phyloP scores from a whole-genome alignment of 2,329 filamentous ascomycete species.

The Aureobasidium sp. region DNA sequence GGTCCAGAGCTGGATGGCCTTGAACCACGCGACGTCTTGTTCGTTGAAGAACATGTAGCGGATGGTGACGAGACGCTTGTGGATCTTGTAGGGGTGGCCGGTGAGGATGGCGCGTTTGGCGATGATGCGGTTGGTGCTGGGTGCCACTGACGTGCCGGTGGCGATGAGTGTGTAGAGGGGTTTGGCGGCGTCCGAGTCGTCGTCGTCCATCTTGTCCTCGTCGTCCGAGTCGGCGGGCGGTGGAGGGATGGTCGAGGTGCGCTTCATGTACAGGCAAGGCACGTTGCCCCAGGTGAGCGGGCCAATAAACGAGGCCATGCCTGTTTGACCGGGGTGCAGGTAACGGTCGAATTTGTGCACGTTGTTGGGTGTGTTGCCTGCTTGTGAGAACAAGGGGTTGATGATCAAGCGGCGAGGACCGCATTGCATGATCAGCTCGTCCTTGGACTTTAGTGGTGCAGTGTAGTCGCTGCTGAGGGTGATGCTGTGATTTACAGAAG shows the following conservation, averaged over 20 bases:
- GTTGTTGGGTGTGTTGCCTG: constrained; percentile 88
- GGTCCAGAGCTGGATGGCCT: constrained; percentile 91
- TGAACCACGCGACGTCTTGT: constrained; percentile 95
- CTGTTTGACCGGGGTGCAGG: constrained; percentile 82
- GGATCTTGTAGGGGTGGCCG: constrained; percentile 96
- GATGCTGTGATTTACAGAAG: constrained; percentile 82
- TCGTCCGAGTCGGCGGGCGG: constrained; percentile 39
- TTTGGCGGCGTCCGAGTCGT: not conserved
- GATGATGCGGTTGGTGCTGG: constrained; percentile 67
- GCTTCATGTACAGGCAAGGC: constrained; percentile 81
- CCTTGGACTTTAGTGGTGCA: constrained; percentile 79
- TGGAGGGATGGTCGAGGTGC: constrained; percentile 38
- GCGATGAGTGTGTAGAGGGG: constrained; percentile 56
- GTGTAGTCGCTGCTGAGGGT: constrained; percentile 72
- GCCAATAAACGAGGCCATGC: constrained; percentile 81
- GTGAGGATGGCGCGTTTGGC: constrained; percentile 92
- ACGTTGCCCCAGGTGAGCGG: constrained; percentile 91
- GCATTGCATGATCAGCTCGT: constrained; percentile 84
- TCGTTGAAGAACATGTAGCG: constrained; percentile 99
- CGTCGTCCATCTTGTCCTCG: constrained; percentile 27
- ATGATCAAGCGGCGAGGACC: constrained; percentile 80
- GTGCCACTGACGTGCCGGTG: constrained; percentile 79
- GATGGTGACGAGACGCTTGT: constrained; percentile 94
- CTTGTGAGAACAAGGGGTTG: constrained; percentile 82
- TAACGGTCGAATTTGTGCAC: constrained; percentile 95